Conservation (phyloP, 2,329 filamentous ascomycete species). For the Cytospora paraplurivora region DNA sequence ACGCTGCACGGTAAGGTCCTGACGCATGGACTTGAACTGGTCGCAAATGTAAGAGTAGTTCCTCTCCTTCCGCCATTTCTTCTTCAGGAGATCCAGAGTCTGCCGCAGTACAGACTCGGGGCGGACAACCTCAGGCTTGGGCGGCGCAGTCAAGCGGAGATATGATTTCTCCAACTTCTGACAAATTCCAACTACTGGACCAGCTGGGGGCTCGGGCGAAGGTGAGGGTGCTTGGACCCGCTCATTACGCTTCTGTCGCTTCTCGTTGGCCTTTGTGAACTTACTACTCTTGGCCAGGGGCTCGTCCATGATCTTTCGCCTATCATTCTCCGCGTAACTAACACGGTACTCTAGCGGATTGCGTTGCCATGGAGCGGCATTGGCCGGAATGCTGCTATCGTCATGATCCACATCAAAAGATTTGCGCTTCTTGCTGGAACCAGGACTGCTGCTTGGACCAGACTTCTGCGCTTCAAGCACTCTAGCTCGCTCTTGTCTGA, state of each 20-base stretch:
- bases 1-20: constrained; percentile 96
- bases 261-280: constrained; percentile 84
- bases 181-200: constrained; percentile 84
- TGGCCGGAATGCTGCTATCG: constrained; percentile 47
- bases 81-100: constrained; percentile 85
- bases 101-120: constrained; percentile 78
- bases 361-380: constrained; percentile 68
- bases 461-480: constrained; percentile 29
- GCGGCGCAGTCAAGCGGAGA: constrained; percentile 87
- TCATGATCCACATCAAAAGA: constrained; percentile 66
- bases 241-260: constrained; percentile 66
- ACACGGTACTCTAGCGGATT: constrained; percentile 74
- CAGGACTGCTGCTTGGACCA: constrained; percentile 28
- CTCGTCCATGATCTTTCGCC: constrained; percentile 46
- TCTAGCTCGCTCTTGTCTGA: constrained; percentile 65
- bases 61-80: constrained; percentile 90
- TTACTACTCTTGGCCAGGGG: constrained; percentile 75
- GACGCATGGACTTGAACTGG: constrained; percentile 97
- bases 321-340: constrained; percentile 59
- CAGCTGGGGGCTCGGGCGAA: constrained; percentile 58
- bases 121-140: constrained; percentile 85
- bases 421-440: constrained; percentile 72
- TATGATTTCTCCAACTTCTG: constrained; percentile 89
- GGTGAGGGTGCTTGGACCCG: constrained; percentile 74
- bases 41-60: constrained; percentile 99